Evolutionary conservation across 257 asterid species (phyloP).

Genomic region (Solanum megistacrolobum): DNA sequence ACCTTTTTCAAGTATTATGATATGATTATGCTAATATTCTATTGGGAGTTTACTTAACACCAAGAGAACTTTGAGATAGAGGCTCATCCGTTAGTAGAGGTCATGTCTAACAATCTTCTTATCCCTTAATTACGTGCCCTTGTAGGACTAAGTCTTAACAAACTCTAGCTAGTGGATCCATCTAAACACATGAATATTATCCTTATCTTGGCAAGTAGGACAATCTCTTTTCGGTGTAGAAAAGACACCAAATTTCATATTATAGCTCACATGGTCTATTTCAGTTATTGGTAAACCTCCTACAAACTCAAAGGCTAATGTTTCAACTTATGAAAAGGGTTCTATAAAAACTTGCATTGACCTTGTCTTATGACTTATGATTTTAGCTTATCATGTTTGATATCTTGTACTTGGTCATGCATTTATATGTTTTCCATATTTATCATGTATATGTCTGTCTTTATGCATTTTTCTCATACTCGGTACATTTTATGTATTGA

Average conservation of each 20-base stretch:
- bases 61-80: background rate
- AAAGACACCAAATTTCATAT: background rate
- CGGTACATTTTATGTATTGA: background rate
- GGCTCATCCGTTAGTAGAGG: background rate
- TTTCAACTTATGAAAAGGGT: background rate
- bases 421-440: background rate
- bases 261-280: background rate
- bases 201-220: background rate
- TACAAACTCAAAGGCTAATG: background rate
- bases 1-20: background rate
- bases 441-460: too few species aligned
- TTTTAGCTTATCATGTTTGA: background rate
- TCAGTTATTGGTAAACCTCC: too few species aligned
- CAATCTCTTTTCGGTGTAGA: background rate
- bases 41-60: background rate
- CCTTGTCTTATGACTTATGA: background rate
- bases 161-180: background rate
- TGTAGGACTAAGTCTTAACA: background rate
- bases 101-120: background rate
- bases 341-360: background rate
- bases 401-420: background rate
- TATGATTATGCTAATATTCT: too few species aligned
- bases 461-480: background rate
- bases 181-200: background rate
- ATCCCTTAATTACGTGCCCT: background rate